phyloP scores from a whole-genome alignment of 164 flowering plant species.

The Vitis rotundifolia region DNA sequence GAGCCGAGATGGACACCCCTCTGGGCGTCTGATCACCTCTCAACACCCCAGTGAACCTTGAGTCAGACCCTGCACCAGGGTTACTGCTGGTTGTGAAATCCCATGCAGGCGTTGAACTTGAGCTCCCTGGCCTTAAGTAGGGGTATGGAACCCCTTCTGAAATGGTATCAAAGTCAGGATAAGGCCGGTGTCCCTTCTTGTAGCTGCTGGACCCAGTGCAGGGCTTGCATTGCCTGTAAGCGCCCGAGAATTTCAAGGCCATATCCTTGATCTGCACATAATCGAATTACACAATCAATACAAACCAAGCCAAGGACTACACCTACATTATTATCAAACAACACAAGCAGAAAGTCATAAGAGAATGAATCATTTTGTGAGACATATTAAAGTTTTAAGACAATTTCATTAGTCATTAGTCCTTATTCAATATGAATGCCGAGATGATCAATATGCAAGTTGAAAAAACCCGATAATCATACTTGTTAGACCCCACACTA shows the following conservation, averaged over 20 bases:
- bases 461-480: too few relatives aligned
- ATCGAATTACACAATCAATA: neutral
- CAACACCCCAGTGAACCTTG: slow-evolving; percentile 44
- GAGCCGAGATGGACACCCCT: slow-evolving; percentile 45
- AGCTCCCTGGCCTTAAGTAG: slow-evolving; percentile 50
- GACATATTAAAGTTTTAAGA: too few relatives aligned
- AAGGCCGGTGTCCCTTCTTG: slow-evolving; percentile 62
- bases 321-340: neutral
- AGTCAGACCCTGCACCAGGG: slow-evolving; percentile 28
- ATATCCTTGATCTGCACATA: slow-evolving; percentile 88
- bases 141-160: slow-evolving; percentile 82
- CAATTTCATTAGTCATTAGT: too few relatives aligned
- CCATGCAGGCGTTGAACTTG: slow-evolving; percentile 93
- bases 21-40: slow-evolving; percentile 46
- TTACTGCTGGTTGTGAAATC: slow-evolving; percentile 47
- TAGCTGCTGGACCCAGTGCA: slow-evolving; percentile 48
- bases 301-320: neutral
- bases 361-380: too few relatives aligned
- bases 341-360: too few relatives aligned
- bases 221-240: slow-evolving; percentile 72
- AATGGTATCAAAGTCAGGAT: slow-evolving; percentile 68
- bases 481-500: too few relatives aligned
- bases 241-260: slow-evolving; percentile 88
- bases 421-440: too few relatives aligned
- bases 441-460: too few relatives aligned